Evolutionary conservation across 176 grass and related monocot species (phyloP), one percentile per base, ranked within the genome.

Genomic region (Rhynchospora tenuis): DNA sequence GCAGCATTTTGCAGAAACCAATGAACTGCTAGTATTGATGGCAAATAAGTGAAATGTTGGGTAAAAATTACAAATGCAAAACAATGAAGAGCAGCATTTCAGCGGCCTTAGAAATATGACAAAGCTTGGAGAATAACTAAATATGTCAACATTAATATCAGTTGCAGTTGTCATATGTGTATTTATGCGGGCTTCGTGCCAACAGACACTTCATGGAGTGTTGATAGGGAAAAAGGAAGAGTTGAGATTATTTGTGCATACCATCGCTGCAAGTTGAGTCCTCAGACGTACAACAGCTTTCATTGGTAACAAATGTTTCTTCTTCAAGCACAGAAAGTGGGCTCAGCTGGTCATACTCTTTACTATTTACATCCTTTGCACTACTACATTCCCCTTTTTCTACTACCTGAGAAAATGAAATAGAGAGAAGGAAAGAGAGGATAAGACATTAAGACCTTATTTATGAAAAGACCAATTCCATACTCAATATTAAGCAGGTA

Each of bases 221-320:
- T 46, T 4, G 0, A 50, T 73, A 28, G 54, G 76, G 20, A 71
- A 73, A 76, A 27, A 75, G 13, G 33, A 91, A 73, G 20, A 68
- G 51, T 83, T 78, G 28, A 80, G 24, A 47, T 59, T 47, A 54
- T 9, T 42, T 64, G 54, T 87, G 22, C 79, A 61, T 91, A 94
- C 95, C 89, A 84, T 87, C 55, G 50, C 79, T 80, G 45, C 84
- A 90, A n/a, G 68, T 89, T 48, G 88, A 90, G 71, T 78, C 86
- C 81, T 94, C 81, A 2, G 92, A 91, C 62, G 87, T 91, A 58
- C 59, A 85, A 73, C 71, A 98, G 67, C 89, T 98, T 78, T 93
- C 92, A 43, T 78, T 87, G 65, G 80, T 82, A 51, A 81, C 64
- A 84, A 86, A 88, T 24, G 77, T 83, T 52, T 86, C 81, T 71